A percentile compares a stretch with the other conserved stretches of the same genome.
Conservation (phyloP, 2,329 filamentous ascomycete species). For the Rhexocercosporidium sp. region DNA sequence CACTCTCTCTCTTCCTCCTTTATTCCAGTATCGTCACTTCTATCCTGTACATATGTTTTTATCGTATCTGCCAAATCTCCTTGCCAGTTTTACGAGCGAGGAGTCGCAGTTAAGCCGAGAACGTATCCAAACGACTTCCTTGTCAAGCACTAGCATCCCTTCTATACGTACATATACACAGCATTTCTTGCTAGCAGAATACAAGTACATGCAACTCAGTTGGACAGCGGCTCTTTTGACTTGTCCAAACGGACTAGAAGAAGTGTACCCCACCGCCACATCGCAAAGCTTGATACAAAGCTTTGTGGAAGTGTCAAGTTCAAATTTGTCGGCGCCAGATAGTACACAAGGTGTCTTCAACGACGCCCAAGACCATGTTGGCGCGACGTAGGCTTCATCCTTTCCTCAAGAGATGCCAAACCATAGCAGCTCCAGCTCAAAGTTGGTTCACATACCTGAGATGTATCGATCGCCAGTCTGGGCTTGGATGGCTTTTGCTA, state of each 20-base stretch:
- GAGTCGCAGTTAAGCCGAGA: too few relatives aligned
- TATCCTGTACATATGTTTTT: too few relatives aligned
- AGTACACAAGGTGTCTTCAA: neutral
- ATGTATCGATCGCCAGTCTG: neutral
- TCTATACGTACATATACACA: too few relatives aligned
- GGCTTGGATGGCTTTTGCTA: neutral
- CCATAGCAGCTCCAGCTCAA: neutral
- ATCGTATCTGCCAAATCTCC: too few relatives aligned
- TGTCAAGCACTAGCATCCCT: too few relatives aligned
- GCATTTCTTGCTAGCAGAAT: neutral
- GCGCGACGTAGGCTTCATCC: neutral
- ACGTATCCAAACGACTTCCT: too few relatives aligned
- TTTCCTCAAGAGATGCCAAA: neutral
- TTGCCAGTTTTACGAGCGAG: too few relatives aligned
- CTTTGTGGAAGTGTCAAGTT: too few relatives aligned
- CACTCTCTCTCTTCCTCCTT: too few relatives aligned
- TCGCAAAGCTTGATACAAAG: neutral
- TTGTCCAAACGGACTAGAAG: neutral
- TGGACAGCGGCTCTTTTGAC: neutral
- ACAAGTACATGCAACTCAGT: neutral
- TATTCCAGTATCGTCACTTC: too few relatives aligned
- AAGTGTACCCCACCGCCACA: neutral
- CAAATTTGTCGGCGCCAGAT: too few relatives aligned
- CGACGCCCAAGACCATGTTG: neutral
- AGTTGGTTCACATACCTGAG: neutral